Conservation (phyloP, 306 rosid genomes). For the Aeschynomene evenia region DNA sequence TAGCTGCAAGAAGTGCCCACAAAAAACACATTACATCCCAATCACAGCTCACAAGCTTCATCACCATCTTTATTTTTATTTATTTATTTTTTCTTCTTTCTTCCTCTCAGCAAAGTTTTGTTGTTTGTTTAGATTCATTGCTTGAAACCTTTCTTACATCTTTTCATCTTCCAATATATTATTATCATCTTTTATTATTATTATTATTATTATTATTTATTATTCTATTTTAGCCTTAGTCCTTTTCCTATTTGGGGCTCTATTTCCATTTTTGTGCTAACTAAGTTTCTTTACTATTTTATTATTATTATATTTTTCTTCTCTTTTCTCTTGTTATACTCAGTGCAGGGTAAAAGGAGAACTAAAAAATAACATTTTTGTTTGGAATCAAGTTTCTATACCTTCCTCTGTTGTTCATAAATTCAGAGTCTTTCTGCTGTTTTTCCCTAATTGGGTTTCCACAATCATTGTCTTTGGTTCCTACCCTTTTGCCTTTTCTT, state of each 20-base stretch:
- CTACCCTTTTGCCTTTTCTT: conserved; percentile 5
- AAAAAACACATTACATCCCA: conserved; percentile 52
- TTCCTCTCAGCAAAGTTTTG: background rate
- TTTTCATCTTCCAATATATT: conserved; percentile 25
- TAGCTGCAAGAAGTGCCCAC: conserved; percentile 51
- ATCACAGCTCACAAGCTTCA: conserved; percentile 62
- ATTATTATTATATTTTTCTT: conserved; percentile 28
- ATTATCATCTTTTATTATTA: too few species aligned
- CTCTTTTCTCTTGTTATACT: conserved; percentile 31
- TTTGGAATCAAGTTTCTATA: background rate
- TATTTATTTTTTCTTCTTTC: too few species aligned
- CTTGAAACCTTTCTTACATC: conserved; percentile 40
- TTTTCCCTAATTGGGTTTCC: conserved; percentile 40
- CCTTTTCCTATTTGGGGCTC: conserved; percentile 34
- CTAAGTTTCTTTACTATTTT: conserved; percentile 11
- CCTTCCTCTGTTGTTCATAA: conserved; percentile 18
- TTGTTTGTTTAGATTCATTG: conserved; percentile 45
- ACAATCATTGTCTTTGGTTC: conserved; percentile 24
- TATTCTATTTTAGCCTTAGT: background rate
- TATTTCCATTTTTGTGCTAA: conserved; percentile 15
- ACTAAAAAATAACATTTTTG: conserved; percentile 44
- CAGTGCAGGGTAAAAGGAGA: conserved; percentile 34
- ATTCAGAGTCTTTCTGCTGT: conserved; percentile 34
- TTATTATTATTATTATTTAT: too few species aligned
- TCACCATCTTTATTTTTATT: conserved; percentile 28